Percentiles rank a stretch among this genome's conserved stretches.
Evolutionary conservation across 2,329 filamentous ascomycete species (phyloP).

Genomic region (Arthrobotrys musiformis): DNA sequence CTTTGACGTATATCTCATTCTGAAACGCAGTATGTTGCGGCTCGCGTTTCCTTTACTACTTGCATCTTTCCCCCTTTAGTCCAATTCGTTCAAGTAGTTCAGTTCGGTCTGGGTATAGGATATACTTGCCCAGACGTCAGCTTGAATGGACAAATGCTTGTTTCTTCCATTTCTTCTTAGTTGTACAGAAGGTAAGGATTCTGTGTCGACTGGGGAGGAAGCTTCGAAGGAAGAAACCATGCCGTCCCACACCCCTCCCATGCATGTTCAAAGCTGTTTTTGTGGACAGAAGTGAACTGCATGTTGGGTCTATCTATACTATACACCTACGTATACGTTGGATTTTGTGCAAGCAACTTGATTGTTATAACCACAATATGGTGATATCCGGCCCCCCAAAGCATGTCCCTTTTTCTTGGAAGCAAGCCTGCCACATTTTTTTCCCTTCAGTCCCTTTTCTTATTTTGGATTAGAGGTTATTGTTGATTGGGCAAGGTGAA

Average conservation of each 20-base stretch:
- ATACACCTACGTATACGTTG: too few species aligned
- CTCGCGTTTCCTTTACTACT: conserved; percentile 25
- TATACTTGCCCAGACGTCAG: not conserved
- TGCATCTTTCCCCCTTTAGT: conserved; percentile 4
- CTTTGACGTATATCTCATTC: conserved; percentile 7
- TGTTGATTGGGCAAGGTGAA: conserved; percentile 12
- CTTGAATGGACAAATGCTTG: not conserved
- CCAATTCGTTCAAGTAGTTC: conserved; percentile 2
- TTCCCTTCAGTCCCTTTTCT: conserved; percentile 6
- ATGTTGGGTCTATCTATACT: too few species aligned
- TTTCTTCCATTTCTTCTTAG: not conserved
- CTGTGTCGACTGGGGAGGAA: not conserved
- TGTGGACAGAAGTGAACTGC: not conserved
- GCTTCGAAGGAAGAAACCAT: not conserved
- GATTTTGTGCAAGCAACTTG: not conserved
- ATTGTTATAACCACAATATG: not conserved
- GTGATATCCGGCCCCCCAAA: not conserved
- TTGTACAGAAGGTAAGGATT: conserved; percentile 25
- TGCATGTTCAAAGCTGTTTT: not conserved
- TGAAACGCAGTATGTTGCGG: conserved; percentile 55
- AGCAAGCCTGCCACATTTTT: conserved; percentile 33
- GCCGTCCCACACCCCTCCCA: not conserved
- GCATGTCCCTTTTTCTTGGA: conserved; percentile 19
- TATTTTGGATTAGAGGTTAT: not conserved
- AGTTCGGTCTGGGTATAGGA: not conserved